Percentiles rank a stretch among this genome's conserved stretches.
phyloP scores from a whole-genome alignment of 768 basidiomycete genomes.

The Amanita fuliginea region DNA sequence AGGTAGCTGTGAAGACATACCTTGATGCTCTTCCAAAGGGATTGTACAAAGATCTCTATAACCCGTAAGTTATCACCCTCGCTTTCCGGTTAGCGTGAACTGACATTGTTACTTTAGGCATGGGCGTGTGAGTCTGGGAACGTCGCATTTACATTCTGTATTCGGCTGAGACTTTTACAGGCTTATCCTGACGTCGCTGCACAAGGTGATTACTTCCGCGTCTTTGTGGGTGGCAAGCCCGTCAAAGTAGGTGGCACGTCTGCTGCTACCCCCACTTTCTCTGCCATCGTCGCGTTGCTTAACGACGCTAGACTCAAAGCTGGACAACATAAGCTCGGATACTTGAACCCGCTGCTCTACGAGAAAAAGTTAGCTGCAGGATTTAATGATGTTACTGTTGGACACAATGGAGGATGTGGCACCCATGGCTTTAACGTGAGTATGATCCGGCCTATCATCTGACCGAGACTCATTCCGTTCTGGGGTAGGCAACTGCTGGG shows the following conservation, averaged over 20 bases:
- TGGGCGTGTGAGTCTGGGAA: constrained; percentile 33
- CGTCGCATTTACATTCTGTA: not conserved
- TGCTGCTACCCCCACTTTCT: constrained; percentile 48
- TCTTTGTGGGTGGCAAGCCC: constrained; percentile 28
- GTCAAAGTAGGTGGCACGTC: constrained; percentile 47
- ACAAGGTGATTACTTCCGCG: constrained; percentile 35
- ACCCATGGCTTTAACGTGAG: constrained; percentile 52
- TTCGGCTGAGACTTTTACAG: constrained; percentile 15
- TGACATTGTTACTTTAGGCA: constrained; percentile 16
- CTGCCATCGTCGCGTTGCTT: constrained; percentile 48
- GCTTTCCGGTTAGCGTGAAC: not conserved
- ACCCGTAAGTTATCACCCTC: constrained; percentile 25
- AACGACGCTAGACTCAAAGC: constrained; percentile 44
- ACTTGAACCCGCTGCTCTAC: constrained; percentile 57
- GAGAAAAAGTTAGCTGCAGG: constrained; percentile 18
- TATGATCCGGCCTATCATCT: not conserved
- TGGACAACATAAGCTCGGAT: constrained; percentile 38
- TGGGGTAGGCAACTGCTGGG: constrained; percentile 29
- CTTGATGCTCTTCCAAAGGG: constrained; percentile 24
- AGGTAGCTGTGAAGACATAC: constrained; percentile 25
- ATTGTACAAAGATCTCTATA: constrained; percentile 40
- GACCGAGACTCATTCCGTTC: not conserved
- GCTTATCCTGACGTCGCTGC: constrained; percentile 58
- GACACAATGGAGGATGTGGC: constrained; percentile 44
- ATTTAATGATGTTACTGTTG: constrained; percentile 47